Evolutionary conservation across 2,329 filamentous ascomycete species (phyloP).

Genomic region (Sporothrix euskadiensis): DNA sequence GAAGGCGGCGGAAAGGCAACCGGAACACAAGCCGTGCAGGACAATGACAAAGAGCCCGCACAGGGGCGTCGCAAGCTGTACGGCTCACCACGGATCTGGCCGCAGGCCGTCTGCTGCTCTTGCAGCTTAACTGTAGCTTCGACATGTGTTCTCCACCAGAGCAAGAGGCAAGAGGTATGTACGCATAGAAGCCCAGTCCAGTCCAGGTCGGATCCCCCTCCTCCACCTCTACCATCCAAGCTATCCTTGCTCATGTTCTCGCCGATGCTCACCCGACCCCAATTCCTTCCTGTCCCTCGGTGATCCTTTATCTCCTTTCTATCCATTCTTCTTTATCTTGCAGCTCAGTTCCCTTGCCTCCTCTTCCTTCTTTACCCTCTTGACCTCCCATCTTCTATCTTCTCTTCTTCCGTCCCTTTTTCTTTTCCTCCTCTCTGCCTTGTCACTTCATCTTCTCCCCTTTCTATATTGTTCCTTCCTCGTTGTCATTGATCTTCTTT

Average conservation of each 20-base stretch:
- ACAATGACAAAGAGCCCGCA: not conserved
- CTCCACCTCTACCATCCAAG: not conserved
- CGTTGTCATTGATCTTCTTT: too few species aligned
- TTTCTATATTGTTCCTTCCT: not conserved
- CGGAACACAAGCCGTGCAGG: not conserved
- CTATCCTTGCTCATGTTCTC: not conserved
- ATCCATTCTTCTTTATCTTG: not conserved
- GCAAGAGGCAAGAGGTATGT: not conserved
- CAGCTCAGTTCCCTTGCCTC: not conserved
- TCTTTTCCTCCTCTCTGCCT: not conserved
- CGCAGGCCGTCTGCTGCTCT: slow-evolving; percentile 1
- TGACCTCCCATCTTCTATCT: not conserved
- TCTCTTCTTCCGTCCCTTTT: not conserved
- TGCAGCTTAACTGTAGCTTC: slow-evolving; percentile 12
- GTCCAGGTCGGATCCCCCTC: not conserved
- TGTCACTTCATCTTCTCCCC: not conserved
- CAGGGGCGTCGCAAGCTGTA: not conserved
- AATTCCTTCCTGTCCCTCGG: not conserved
- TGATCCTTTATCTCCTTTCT: not conserved
- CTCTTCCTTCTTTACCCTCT: not conserved
- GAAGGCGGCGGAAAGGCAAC: not conserved
- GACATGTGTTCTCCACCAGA: not conserved
- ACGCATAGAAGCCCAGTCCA: not conserved
- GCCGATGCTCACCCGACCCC: too few species aligned
- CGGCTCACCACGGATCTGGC: slow-evolving; percentile 5